Percentiles rank a stretch among this genome's conserved stretches.
These are phyloP conservation scores for Margaritispora aquatica DNA, from an alignment of 495 filamentous ascomycete species.

Conservation along the genomic window DNA sequence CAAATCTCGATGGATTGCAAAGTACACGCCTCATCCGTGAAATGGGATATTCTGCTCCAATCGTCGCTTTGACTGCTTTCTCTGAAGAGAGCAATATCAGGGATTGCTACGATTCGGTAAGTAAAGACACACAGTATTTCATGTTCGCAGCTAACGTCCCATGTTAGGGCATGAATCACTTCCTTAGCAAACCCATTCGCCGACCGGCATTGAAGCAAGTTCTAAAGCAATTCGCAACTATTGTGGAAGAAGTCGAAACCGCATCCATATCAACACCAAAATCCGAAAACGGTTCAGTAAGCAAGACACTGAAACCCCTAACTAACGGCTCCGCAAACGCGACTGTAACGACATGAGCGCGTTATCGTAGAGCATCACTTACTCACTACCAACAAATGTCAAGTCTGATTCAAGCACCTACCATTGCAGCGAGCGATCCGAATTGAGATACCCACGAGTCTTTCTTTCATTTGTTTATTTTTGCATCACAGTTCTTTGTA, in stretches of 20 bases:
- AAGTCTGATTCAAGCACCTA: neutral
- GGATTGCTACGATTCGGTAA: slow-evolving; percentile 71
- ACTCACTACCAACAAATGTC: neutral
- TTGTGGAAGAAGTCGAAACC: slow-evolving; percentile 44
- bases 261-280: slow-evolving; percentile 7
- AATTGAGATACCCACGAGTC: neutral
- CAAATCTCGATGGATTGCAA: slow-evolving; percentile 83
- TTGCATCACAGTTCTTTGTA: neutral
- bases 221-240: slow-evolving; percentile 57
- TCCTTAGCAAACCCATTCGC: slow-evolving; percentile 67
- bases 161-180: neutral
- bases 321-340: neutral
- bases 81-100: slow-evolving; percentile 85
- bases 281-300: neutral
- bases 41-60: slow-evolving; percentile 82
- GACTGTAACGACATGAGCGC: neutral
- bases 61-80: slow-evolving; percentile 88
- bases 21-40: slow-evolving; percentile 81
- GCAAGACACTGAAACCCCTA: neutral
- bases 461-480: neutral
- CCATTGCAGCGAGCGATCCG: neutral
- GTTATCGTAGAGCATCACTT: neutral
- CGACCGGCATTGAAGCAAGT: slow-evolving; percentile 81
- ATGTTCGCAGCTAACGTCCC: slow-evolving; percentile 13
- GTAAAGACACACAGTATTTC: slow-evolving; percentile 53